Base-by-base conservation (phyloP, 352 stramenopile species). In the Pythium dissotocum region DNA sequence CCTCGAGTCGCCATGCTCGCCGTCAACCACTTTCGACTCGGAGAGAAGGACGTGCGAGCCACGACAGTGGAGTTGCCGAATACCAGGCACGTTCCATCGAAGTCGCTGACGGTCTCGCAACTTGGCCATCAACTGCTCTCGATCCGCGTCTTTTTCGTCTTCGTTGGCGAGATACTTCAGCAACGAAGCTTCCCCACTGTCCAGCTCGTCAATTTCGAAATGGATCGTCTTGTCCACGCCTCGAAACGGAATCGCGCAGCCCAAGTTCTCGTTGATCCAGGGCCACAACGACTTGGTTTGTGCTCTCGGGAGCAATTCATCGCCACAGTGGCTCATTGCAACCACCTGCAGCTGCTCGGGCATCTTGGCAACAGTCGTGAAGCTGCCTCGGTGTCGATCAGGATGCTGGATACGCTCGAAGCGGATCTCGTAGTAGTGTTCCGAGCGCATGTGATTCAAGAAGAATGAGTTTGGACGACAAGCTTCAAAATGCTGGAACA, bases 401-500 rank as follows among this genome's bases (percentile, higher is more conserved):
- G 78, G 26, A 7, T 74, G 36, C 24, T 88, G 72, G 28, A 95
- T 77, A 9, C 75, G 64, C 21, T 77, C 68, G 32, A 84, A 75
- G 4, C n/a, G 36, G 40, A 91, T 63, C 14, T 75, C 70, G 53
- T 92, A 95, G 40, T 79, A 80, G 33, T 89, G 80, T 9, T 83
- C 83, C 0, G 83, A 54, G 1, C 75, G 65, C 46, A 95, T 61
- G n/a, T 86, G 80, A 35, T 85, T 81, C 10, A 89, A 71, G 53
- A 80, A 80, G 61, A 95, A 95, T 8, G 82, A 78, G 21, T 86
- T 79, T 0, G 84, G 82, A 49, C 72, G 73, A 18, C 71, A 49
- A 2, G 72, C 71, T 12, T 76, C 46, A 44, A 94, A 87, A 2
- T 78, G 73, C 67, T 92, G 77, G 38, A 89, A 87, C 0, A 88